Evolutionary conservation across 345 rosid species (phyloP), one percentile per base, ranked within the genome.

Genomic region (Arabidopsis suecica): DNA sequence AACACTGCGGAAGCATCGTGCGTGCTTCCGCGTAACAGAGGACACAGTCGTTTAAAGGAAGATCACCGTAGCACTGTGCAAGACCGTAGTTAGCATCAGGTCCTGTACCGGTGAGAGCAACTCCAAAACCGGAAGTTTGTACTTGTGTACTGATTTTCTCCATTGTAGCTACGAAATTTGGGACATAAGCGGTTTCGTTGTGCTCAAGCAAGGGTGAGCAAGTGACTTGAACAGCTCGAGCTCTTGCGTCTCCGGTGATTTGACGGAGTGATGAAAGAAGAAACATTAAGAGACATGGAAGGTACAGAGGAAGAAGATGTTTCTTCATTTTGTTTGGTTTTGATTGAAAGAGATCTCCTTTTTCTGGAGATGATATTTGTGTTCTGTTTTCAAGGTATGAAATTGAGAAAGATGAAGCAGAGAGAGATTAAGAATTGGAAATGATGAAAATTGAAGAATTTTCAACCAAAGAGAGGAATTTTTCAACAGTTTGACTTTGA

Each of bases 11-110:
- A 56, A 94, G 95, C 44, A 86, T 45, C 9, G 96, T 88, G 0
- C 97, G 86, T 9, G 93, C 98, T 84, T 90, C 95, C 0, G 98
- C 96, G 63, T 90, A 94, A 60, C 98, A 94, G 66, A 94, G 74
- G 7, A 88, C 95, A 71, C 98, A 94, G 65, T 94, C 98, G 32
- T 86, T 85, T 58, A 76, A 65, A 32, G 96, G 79, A 54, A 94
- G 93, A 69, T 94, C 97, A 0, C 98, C 93, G 6, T 94, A 88
- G 74, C 98, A 94, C 76, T 91, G 97, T 0, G 95, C 88, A 3
- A 94, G 88, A 60, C 92, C 98, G 62, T 87, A 88, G 87, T 83
- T 88, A 12, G 47, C 65, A 14, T 94, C 92, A 0, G 86, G 88
- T 51, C 95, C 97, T 2, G 93, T 68, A 68, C 98, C 98, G 9